Conservation (phyloP, 2,329 filamentous ascomycete genomes). For the Paramyrothecium sp. region DNA sequence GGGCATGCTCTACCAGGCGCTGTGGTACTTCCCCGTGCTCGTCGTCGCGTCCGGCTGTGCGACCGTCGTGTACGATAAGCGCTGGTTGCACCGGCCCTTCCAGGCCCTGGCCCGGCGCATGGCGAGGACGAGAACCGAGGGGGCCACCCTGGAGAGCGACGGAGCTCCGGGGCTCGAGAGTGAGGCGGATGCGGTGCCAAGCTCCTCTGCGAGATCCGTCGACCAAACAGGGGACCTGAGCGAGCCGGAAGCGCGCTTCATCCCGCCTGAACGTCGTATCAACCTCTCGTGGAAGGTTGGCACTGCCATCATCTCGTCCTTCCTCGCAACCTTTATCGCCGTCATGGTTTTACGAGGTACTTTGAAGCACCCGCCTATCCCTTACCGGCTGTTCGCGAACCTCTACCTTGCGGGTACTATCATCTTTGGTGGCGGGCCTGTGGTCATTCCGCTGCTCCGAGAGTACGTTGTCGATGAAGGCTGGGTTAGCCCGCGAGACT, state of each 20-base stretch:
- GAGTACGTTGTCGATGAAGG: slow-evolving; percentile 64
- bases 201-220: background rate
- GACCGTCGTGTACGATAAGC: slow-evolving; percentile 55
- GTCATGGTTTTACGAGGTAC: slow-evolving; percentile 52
- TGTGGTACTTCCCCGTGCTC: slow-evolving; percentile 73
- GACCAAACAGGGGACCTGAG: background rate
- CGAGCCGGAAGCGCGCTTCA: slow-evolving; percentile 20
- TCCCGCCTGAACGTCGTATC: slow-evolving; percentile 31
- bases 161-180: background rate
- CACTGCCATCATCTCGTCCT: slow-evolving; percentile 38
- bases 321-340: slow-evolving; percentile 55
- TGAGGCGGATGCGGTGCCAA: background rate
- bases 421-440: slow-evolving; percentile 63
- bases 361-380: slow-evolving; percentile 36
- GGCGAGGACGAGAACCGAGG: background rate
- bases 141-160: background rate
- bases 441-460: slow-evolving; percentile 62
- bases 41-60: slow-evolving; percentile 54
- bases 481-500: slow-evolving; percentile 70
- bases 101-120: background rate
- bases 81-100: slow-evolving; percentile 40
- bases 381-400: slow-evolving; percentile 66
- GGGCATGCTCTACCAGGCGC: slow-evolving; percentile 66
- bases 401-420: slow-evolving; percentile 73
- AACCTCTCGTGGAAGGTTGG: slow-evolving; percentile 46